Conservation (phyloP, 768 basidiomycete species). For the Boletus reticulatus region DNA sequence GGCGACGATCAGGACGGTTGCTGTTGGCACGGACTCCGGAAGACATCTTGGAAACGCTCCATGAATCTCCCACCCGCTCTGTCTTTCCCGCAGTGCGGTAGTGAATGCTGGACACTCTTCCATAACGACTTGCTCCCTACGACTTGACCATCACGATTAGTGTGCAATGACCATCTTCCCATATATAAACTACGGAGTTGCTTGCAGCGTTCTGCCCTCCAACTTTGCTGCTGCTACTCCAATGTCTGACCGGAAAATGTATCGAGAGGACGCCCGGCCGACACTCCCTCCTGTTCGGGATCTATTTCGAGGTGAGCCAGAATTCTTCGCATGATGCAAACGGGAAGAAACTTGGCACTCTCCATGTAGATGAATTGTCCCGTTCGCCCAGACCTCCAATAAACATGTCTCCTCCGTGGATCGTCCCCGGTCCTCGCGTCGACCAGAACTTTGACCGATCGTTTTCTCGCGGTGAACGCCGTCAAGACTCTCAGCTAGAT, state of each 20-base stretch:
- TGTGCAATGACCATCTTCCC: conserved; percentile 21
- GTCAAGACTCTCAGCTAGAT: conserved; percentile 22
- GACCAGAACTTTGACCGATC: conserved; percentile 25
- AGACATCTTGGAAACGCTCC: conserved; percentile 27
- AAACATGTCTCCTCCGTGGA: conserved; percentile 42
- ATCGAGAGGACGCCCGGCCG: conserved; percentile 40
- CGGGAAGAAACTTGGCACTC: neutral
- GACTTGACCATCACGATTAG: conserved; percentile 24
- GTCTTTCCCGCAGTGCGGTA: conserved; percentile 21
- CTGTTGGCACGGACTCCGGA: conserved; percentile 22
- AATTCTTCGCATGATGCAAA: neutral
- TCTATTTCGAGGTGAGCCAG: conserved; percentile 56
- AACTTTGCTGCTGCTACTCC: conserved; percentile 19
- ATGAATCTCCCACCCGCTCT: conserved; percentile 20
- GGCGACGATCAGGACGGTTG: conserved; percentile 35
- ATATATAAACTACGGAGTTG: conserved; percentile 24
- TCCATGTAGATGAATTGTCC: conserved; percentile 45
- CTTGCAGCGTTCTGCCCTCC: conserved; percentile 5
- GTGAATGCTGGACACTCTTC: conserved; percentile 26
- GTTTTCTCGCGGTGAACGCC: conserved; percentile 23
- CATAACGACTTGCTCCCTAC: conserved; percentile 22
- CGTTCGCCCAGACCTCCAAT: conserved; percentile 38
- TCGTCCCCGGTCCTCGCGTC: conserved; percentile 41
- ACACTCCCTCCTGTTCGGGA: conserved; percentile 72
- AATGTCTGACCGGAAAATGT: conserved; percentile 27